Evolutionary conservation across 129 eudicot genomes (phyloP).

Genomic region (Rutidosis leptorrhynchoides): DNA sequence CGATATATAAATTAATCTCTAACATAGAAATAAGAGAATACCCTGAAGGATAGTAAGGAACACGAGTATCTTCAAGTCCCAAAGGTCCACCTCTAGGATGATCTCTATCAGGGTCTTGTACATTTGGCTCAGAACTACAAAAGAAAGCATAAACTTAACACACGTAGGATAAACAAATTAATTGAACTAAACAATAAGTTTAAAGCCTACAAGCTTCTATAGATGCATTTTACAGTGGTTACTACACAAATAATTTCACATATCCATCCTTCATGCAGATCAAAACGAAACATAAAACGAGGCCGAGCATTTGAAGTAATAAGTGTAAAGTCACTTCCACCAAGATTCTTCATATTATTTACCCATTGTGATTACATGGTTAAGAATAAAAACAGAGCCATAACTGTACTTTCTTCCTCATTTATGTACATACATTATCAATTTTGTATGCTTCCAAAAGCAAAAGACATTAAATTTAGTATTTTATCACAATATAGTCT

Average conservation of each 20-base stretch:
- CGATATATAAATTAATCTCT: background rate
- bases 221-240: background rate
- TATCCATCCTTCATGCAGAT: background rate
- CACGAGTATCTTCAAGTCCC: conserved; percentile 31
- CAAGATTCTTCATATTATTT: background rate
- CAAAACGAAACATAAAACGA: conserved; percentile 3
- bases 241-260: background rate
- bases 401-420: background rate
- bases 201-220: background rate
- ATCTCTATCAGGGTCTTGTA: conserved; percentile 24
- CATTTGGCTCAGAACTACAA: conserved; percentile 38
- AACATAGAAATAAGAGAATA: background rate
- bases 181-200: background rate
- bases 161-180: background rate
- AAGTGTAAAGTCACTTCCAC: background rate
- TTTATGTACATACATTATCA: background rate
- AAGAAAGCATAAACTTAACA: conserved; percentile 5
- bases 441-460: background rate
- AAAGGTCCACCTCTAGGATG: conserved; percentile 28
- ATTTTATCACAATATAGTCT: background rate
- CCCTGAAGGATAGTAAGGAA: conserved; percentile 48
- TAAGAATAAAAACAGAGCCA: background rate
- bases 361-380: background rate
- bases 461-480: background rate
- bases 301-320: background rate